phyloP scores from a whole-genome alignment of 495 filamentous ascomycete species.

The Bathelium albidoporum region DNA sequence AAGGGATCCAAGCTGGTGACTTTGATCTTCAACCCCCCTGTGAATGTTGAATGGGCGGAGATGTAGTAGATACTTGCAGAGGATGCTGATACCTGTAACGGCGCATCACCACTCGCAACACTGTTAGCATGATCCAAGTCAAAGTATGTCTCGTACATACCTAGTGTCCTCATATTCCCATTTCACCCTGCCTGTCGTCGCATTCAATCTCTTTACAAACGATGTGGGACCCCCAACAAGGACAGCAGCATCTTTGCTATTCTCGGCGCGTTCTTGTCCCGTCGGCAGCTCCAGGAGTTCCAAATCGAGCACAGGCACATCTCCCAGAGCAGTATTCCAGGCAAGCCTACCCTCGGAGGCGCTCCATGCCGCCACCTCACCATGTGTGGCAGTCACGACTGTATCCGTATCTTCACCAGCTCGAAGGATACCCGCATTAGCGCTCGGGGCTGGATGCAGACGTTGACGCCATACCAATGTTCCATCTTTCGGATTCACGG shows the following conservation, averaged over 20 bases:
- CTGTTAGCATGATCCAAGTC: slow-evolving; percentile 7
- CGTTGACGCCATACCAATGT: slow-evolving; percentile 76
- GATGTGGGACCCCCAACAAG: slow-evolving; percentile 49
- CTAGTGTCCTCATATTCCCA: slow-evolving; percentile 67
- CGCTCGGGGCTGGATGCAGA: slow-evolving; percentile 30
- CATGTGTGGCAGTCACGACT: slow-evolving; percentile 58
- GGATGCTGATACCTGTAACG: slow-evolving; percentile 71
- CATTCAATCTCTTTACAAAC: slow-evolving; percentile 58
- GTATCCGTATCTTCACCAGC: slow-evolving; percentile 63
- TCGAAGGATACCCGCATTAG: slow-evolving; percentile 46
- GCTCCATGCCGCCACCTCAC: slow-evolving; percentile 68
- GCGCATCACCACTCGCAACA: slow-evolving; percentile 47
- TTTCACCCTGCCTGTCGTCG: slow-evolving; percentile 56
- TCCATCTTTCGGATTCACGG: slow-evolving; percentile 80
- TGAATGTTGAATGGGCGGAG: slow-evolving; percentile 55
- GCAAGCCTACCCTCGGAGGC: slow-evolving; percentile 66
- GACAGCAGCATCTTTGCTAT: slow-evolving; percentile 58
- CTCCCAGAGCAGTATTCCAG: slow-evolving; percentile 54
- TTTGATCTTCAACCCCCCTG: slow-evolving; percentile 61
- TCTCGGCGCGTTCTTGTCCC: slow-evolving; percentile 29
- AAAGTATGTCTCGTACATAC: slow-evolving; percentile 23
- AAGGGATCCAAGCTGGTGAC: slow-evolving; percentile 60
- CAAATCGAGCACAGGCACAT: slow-evolving; percentile 58
- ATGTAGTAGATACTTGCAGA: slow-evolving; percentile 65
- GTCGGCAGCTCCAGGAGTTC: slow-evolving; percentile 69